These are phyloP conservation scores for Phlyctochytrium bullatum DNA, from an alignment of 192 early-diverging fungal species.

Conservation along the genomic window DNA sequence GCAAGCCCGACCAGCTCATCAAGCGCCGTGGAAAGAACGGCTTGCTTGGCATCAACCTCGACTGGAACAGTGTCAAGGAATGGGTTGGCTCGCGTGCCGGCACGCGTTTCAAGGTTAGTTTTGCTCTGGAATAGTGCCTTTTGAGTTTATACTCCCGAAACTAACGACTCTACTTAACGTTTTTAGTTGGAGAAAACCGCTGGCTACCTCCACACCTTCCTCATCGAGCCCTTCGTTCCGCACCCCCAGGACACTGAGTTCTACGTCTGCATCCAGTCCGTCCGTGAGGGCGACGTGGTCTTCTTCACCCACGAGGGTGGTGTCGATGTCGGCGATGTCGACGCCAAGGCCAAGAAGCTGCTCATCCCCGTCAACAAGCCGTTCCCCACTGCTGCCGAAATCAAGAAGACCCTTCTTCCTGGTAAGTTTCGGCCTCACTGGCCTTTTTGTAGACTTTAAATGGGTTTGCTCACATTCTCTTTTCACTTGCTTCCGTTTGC, in stretches of 20 bases:
- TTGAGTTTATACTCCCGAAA: neutral
- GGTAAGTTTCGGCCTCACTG: conserved; percentile 22
- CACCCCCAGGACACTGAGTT: conserved; percentile 91
- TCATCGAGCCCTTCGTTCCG: conserved; percentile 92
- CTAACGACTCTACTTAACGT: no score
- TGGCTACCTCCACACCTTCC: conserved; percentile 89
- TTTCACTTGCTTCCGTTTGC: neutral
- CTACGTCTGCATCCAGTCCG: conserved; percentile 95
- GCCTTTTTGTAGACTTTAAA: neutral
- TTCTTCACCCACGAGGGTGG: conserved; percentile 99
- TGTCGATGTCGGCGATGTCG: conserved; percentile 97
- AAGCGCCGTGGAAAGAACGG: conserved; percentile 98
- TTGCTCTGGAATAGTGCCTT: neutral
- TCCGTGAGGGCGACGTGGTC: conserved; percentile 93
- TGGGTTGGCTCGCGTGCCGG: conserved; percentile 93
- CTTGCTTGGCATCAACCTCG: conserved; percentile 85
- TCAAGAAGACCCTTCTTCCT: conserved; percentile 66
- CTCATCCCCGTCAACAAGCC: conserved; percentile 75
- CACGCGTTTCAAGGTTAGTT: conserved; percentile 71
- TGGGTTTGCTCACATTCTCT: neutral
- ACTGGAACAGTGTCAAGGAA: conserved; percentile 81
- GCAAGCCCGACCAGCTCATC: conserved; percentile 98
- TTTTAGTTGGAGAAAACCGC: conserved; percentile 70
- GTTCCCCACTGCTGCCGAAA: conserved; percentile 67
- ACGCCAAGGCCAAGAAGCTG: conserved; percentile 90